Conservation (phyloP, 192 early-diverging fungal genomes). For the Coemansia sp. region DNA sequence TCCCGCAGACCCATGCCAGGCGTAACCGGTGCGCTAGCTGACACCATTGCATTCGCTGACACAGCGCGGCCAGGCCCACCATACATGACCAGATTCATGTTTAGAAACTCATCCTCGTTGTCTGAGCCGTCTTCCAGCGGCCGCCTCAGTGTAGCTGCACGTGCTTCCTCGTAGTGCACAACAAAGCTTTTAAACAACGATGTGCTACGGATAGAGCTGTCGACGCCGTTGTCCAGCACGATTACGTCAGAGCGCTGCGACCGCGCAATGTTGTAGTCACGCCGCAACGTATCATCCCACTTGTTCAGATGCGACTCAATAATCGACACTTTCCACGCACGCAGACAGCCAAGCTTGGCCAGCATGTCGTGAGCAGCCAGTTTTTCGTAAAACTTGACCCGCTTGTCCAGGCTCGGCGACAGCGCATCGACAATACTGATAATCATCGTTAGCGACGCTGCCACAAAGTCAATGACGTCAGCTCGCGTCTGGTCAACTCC, state of each 20-base stretch:
- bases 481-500: slow-evolving; percentile 8
- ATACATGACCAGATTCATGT: slow-evolving; percentile 33
- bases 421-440: slow-evolving; percentile 21
- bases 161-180: slow-evolving; percentile 35
- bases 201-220: slow-evolving; percentile 31
- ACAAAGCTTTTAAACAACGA: slow-evolving; percentile 29
- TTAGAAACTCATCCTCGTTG: slow-evolving; percentile 33
- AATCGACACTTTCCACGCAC: slow-evolving; percentile 23
- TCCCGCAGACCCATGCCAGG: slow-evolving; percentile 4
- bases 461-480: slow-evolving; percentile 24
- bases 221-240: slow-evolving; percentile 31
- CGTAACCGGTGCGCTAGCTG: slow-evolving; percentile 30
- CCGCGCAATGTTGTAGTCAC: slow-evolving; percentile 50
- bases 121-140: background rate
- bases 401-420: slow-evolving; percentile 23
- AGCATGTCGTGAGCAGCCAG: slow-evolving; percentile 40
- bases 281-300: slow-evolving; percentile 39
- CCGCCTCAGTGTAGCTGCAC: background rate
- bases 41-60: background rate
- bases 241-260: slow-evolving; percentile 19
- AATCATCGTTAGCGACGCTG: slow-evolving; percentile 30
- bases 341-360: slow-evolving; percentile 18
- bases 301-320: slow-evolving; percentile 34
- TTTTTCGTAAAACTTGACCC: slow-evolving; percentile 37
- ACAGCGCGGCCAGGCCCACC: background rate